Evolutionary conservation across 2,329 filamentous ascomycete species (phyloP), one percentile per base, ranked within the genome.

Genomic region (Colletotrichum sublineola): DNA sequence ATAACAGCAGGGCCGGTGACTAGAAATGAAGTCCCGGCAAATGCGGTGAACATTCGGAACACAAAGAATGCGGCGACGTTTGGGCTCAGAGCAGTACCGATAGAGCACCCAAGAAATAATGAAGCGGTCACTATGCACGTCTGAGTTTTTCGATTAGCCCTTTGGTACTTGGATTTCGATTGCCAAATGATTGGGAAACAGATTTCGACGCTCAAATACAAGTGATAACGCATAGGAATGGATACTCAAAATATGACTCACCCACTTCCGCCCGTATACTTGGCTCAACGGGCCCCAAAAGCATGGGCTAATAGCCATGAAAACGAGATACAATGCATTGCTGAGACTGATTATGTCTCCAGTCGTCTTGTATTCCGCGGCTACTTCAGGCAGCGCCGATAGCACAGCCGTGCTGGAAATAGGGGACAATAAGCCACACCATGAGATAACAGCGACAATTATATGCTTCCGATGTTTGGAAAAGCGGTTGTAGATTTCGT

Each of bases 361-460:
- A 0, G 88, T 92, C 0, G 91, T 94, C 50, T 84, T 75, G 78
- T 89, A 94, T 9, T 89, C 90, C 5, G 79, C 79, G 1, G 92
- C 92, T 6, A 96, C 90, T 79, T 96, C 93, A 1, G 93, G 93
- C 1, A 92, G 89, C 2, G 93, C 93, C 1, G 92, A 87, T 15
- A 96, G 81, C 11, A 95, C 89, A 1, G 91, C 91, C 0, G 93
- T 95, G 50, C 90, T 93, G 4, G 90, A 92, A 33, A 94, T 88
- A 0, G 94, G 94, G 1, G 93, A 91, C 56, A 96, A 84, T 74
- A 96, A 94, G 36, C 91, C 90, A 81, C 92, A 94, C 78, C 92
- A 93, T 0, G 92, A 91, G 64, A 95, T 82, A 7, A 95, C 86
- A 12, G 85, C 83, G 20, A 94, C 91, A 64, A 96, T 93, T 73